Conservation (phyloP, 2,329 filamentous ascomycete species). For the Conoideocrella luteorostrata region DNA sequence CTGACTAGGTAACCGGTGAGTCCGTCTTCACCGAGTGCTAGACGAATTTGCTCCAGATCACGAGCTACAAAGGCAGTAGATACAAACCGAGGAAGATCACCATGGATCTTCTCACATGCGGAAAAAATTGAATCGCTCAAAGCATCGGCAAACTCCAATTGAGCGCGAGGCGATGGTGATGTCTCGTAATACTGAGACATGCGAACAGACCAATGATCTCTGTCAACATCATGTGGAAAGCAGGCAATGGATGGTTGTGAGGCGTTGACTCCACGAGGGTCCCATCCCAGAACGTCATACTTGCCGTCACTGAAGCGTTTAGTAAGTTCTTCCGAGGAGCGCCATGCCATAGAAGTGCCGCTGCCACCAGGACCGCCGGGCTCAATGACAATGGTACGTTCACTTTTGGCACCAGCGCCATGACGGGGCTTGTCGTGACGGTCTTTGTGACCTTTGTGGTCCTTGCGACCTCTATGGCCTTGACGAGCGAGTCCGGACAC, state of each 20-base stretch:
- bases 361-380: conserved; percentile 46
- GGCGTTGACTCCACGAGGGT: conserved; percentile 46
- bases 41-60: conserved; percentile 43
- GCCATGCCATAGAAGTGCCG: conserved; percentile 36
- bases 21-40: conserved; percentile 37
- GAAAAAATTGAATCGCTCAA: conserved; percentile 38
- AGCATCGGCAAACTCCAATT: conserved; percentile 38
- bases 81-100: conserved; percentile 40
- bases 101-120: conserved; percentile 35
- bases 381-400: conserved; percentile 42
- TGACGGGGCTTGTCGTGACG: conserved; percentile 1
- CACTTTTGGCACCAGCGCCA: conserved; percentile 29
- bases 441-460: neutral
- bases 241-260: conserved; percentile 39
- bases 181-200: conserved; percentile 32
- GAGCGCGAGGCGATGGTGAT: conserved; percentile 24
- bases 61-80: conserved; percentile 40
- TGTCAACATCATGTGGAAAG: conserved; percentile 37
- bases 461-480: conserved; percentile 8
- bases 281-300: conserved; percentile 46
- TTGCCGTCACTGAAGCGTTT: conserved; percentile 34
- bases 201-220: conserved; percentile 40
- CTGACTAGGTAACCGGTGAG: conserved; percentile 44
- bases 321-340: conserved; percentile 28
- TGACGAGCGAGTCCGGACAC: conserved; percentile 35